These are phyloP conservation scores for Cordyceps farinosa DNA, from an alignment of 2,329 filamentous ascomycete species.

Conservation along the genomic window DNA sequence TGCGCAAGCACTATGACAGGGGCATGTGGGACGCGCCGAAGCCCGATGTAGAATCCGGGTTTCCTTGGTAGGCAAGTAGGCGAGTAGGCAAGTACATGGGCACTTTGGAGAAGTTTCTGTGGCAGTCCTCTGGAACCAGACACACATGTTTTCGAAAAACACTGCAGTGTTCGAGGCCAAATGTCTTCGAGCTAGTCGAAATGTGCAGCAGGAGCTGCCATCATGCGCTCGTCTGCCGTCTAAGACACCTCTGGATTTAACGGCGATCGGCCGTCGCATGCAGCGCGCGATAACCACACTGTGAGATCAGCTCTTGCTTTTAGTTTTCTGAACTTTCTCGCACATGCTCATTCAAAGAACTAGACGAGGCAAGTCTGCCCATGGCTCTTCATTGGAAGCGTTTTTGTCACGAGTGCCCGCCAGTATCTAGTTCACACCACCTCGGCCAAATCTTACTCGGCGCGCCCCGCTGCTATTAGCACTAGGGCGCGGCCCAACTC, in stretches of 20 bases:
- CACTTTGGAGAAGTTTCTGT: neutral
- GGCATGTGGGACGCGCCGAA: conserved; percentile 1
- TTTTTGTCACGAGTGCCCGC: neutral
- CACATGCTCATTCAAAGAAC: neutral
- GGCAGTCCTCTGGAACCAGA: too few relatives aligned
- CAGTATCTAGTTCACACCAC: neutral
- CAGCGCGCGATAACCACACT: neutral
- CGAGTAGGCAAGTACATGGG: neutral
- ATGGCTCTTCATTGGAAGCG: neutral
- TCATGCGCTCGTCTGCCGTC: neutral
- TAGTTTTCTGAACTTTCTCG: neutral
- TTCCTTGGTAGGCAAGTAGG: neutral
- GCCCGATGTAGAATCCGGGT: neutral
- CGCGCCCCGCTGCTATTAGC: neutral
- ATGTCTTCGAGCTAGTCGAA: neutral
- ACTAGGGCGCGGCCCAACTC: neutral
- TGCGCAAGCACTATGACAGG: conserved; percentile 1
- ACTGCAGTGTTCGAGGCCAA: neutral
- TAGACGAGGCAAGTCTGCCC: neutral
- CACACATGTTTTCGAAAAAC: too few relatives aligned
- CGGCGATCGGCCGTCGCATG: neutral
- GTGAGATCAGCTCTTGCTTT: neutral
- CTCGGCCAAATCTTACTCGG: conserved; percentile 12
- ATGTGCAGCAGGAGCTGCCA: neutral
- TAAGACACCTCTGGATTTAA: neutral